These are phyloP conservation scores for Aureobasidium melanogenum DNA, from an alignment of 2,329 filamentous ascomycete genomes.

Conservation along the genomic window DNA sequence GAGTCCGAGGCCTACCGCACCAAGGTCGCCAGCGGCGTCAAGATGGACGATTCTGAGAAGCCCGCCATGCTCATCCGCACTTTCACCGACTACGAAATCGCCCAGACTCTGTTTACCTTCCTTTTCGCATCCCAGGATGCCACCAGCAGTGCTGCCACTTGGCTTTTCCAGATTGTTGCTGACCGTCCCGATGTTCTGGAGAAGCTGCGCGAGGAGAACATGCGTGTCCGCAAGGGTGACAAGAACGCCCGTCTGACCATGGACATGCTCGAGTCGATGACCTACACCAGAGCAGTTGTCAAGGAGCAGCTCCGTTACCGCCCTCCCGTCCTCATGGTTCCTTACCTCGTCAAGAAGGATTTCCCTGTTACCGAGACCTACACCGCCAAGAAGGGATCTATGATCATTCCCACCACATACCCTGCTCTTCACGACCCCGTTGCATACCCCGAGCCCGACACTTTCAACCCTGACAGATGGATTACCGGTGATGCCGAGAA, in stretches of 20 bases:
- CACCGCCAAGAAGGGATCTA: conserved; percentile 89
- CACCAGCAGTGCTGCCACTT: conserved; percentile 85
- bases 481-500: conserved; percentile 82
- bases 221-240: conserved; percentile 66
- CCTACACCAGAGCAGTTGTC: conserved; percentile 85
- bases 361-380: conserved; percentile 85
- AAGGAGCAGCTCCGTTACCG: conserved; percentile 88
- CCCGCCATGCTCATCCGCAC: conserved; percentile 72
- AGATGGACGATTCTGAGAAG: conserved; percentile 59
- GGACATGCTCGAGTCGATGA: conserved; percentile 80
- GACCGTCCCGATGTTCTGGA: conserved; percentile 89
- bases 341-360: conserved; percentile 86
- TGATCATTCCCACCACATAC: conserved; percentile 90
- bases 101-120: conserved; percentile 91
- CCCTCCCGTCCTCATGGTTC: conserved; percentile 94
- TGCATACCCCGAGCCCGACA: conserved; percentile 81
- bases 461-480: conserved; percentile 86
- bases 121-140: conserved; percentile 96
- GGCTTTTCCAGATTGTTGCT: conserved; percentile 90
- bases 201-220: conserved; percentile 71
- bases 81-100: conserved; percentile 85
- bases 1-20: conserved; percentile 75
- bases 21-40: conserved; percentile 63
- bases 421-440: conserved; percentile 86
- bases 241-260: conserved; percentile 61